These are phyloP conservation scores for Pseudogymnoascus destructans DNA, from an alignment of 2,329 filamentous ascomycete species.

Conservation along the genomic window DNA sequence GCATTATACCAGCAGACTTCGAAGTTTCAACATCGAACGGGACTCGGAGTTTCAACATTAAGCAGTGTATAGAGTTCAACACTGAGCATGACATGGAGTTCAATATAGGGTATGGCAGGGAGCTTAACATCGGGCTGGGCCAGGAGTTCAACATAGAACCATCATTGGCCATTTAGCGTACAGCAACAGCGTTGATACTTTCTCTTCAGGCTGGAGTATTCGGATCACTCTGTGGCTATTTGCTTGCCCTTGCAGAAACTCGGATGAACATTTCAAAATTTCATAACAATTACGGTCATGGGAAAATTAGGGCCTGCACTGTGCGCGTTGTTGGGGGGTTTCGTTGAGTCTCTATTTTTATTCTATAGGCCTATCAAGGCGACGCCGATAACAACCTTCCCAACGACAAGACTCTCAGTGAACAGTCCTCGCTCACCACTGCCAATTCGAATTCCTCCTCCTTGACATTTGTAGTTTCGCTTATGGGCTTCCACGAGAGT, in stretches of 20 bases:
- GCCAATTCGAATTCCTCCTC: conserved; percentile 18
- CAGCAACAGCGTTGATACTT: neutral
- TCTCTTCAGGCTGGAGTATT: neutral
- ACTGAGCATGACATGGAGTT: conserved; percentile 8
- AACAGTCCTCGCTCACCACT: conserved; percentile 42
- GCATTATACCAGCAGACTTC: conserved; percentile 9
- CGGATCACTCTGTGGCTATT: neutral
- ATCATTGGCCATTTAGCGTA: conserved; percentile 1
- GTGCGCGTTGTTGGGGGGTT: neutral
- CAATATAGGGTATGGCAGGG: conserved; percentile 4
- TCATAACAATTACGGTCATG: neutral
- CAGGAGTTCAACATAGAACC: conserved; percentile 6
- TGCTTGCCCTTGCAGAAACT: neutral
- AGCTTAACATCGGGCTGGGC: neutral
- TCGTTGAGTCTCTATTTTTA: neutral
- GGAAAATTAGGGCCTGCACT: neutral
- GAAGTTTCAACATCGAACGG: conserved; percentile 9
- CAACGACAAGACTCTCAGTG: conserved; percentile 41
- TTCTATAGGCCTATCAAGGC: neutral
- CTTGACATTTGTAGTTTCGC: conserved; percentile 11
- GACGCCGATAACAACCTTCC: neutral
- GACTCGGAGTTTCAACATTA: neutral
- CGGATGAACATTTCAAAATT: neutral
- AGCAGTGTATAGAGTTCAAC: conserved; percentile 8
- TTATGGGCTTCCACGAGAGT: conserved; percentile 52